Conservation (phyloP, 2,329 filamentous ascomycete species). For the Penicillium janthinellum region DNA sequence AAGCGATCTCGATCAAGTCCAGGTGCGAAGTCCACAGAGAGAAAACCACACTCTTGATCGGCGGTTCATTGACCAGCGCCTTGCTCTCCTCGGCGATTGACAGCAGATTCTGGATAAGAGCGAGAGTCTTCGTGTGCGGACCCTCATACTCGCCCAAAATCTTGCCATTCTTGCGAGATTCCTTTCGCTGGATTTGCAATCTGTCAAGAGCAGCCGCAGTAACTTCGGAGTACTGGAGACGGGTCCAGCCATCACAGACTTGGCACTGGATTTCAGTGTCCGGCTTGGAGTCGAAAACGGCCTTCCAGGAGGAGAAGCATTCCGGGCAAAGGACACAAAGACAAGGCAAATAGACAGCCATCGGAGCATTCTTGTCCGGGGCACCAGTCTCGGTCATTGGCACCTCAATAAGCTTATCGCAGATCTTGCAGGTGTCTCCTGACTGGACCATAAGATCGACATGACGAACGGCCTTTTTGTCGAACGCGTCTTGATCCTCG, state of each 20-base stretch:
- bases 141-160: conserved; percentile 71
- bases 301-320: conserved; percentile 66
- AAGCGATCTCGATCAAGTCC: conserved; percentile 83
- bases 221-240: conserved; percentile 68
- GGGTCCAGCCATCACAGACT: conserved; percentile 66
- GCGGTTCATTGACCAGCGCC: conserved; percentile 61
- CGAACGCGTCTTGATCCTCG: conserved; percentile 57
- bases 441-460: conserved; percentile 82
- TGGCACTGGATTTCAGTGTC: conserved; percentile 62
- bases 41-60: conserved; percentile 92
- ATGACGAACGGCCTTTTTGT: conserved; percentile 80
- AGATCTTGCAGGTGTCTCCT: conserved; percentile 71
- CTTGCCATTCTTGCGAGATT: conserved; percentile 57
- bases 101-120: conserved; percentile 74
- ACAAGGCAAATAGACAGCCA: conserved; percentile 77
- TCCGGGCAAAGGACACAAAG: conserved; percentile 79
- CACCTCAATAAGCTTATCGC: conserved; percentile 63
- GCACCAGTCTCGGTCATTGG: conserved; percentile 57
- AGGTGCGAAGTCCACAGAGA: conserved; percentile 95
- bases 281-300: conserved; percentile 51
- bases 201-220: conserved; percentile 58
- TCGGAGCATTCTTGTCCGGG: conserved; percentile 56
- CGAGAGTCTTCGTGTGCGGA: conserved; percentile 88
- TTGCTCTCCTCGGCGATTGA: conserved; percentile 61
- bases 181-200: conserved; percentile 53